Evolutionary conservation across 2,329 filamentous ascomycete species (phyloP).

Genomic region (Fusarium musae): DNA sequence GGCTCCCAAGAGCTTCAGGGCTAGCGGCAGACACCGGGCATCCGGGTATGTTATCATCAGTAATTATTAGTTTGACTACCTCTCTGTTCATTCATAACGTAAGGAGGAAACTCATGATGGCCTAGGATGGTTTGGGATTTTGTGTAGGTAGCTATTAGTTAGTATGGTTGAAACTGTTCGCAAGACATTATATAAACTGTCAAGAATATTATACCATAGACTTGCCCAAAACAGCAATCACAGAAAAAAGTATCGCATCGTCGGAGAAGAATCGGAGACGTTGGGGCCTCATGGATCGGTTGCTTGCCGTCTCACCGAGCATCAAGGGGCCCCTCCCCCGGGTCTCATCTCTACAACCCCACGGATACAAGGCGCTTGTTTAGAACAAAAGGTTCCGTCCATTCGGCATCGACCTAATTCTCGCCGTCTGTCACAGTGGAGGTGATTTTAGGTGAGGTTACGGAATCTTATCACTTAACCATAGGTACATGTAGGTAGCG

Average conservation of each 20-base stretch:
- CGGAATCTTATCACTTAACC: constrained; percentile 38
- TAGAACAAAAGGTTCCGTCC: constrained; percentile 2
- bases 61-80: neutral
- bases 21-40: constrained; percentile 5
- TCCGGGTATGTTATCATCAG: neutral
- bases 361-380: constrained; percentile 7
- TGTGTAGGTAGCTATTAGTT: neutral
- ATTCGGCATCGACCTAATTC: constrained; percentile 22
- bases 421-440: constrained; percentile 8
- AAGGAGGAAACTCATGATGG: too few relatives aligned
- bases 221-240: constrained; percentile 29
- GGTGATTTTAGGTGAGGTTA: neutral
- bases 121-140: too few relatives aligned
- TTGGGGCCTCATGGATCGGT: constrained; percentile 2
- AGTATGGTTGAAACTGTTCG: neutral
- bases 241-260: neutral
- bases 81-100: too few relatives aligned
- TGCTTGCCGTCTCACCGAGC: constrained; percentile 31
- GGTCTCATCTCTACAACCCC: constrained; percentile 30
- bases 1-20: neutral
- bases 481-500: neutral
- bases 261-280: constrained; percentile 35
- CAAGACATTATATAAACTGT: neutral
- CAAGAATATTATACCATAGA: neutral
- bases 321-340: constrained; percentile 26